Conservation (phyloP, 306 rosid genomes). For the Quillaja saponaria region DNA sequence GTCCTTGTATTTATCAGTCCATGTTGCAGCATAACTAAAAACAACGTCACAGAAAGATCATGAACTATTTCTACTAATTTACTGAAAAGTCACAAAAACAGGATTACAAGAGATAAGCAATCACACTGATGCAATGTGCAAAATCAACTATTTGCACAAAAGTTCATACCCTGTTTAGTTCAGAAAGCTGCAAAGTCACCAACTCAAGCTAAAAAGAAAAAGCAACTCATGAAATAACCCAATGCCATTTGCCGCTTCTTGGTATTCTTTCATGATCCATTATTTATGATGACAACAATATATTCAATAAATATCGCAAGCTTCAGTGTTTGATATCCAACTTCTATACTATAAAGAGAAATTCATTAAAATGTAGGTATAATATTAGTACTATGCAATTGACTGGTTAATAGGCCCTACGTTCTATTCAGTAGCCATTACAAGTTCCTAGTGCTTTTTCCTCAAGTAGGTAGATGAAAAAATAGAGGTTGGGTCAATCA, state of each 20-base stretch:
- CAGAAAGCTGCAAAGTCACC: neutral
- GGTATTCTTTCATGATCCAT: neutral
- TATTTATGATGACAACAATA: neutral
- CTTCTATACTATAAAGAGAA: neutral
- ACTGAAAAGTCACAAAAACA: slow-evolving; percentile 2
- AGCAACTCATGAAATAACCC: slow-evolving; percentile 9
- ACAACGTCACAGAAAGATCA: slow-evolving; percentile 12
- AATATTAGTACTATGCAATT: too few relatives aligned
- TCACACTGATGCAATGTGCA: too few relatives aligned
- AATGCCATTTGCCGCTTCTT: neutral
- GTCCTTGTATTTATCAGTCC: slow-evolving; percentile 88
- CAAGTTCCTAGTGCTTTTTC: too few relatives aligned
- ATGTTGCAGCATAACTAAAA: slow-evolving; percentile 82
- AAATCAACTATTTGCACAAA: too few relatives aligned
- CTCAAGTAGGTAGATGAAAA: too few relatives aligned
- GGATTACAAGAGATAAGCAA: neutral
- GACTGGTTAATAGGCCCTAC: too few relatives aligned
- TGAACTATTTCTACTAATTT: neutral
- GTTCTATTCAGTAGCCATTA: too few relatives aligned
- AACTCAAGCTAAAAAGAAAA: neutral
- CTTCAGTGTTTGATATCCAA: neutral
- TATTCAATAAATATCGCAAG: slow-evolving; percentile 2
- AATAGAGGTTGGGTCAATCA: neutral
- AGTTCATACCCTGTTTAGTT: too few relatives aligned
- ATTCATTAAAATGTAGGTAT: neutral